A percentile compares a stretch with the other conserved stretches of the same genome.
Conservation (phyloP, 2,329 filamentous ascomycete species). For the Ophiostoma ips region DNA sequence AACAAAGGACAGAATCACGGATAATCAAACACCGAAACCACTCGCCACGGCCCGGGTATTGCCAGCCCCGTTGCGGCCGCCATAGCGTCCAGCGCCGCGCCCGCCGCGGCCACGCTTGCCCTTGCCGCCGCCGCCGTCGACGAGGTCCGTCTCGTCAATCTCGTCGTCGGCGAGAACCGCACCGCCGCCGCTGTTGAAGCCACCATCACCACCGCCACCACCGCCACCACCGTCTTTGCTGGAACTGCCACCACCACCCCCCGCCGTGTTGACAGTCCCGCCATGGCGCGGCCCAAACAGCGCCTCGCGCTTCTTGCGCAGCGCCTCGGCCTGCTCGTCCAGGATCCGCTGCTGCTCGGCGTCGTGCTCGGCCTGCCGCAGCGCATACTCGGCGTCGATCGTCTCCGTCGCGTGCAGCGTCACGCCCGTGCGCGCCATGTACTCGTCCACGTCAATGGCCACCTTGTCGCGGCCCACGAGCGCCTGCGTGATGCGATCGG, state of each 20-base stretch:
- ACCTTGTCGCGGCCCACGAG: conserved; percentile 46
- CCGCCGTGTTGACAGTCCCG: conserved; percentile 23
- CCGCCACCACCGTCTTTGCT: not conserved
- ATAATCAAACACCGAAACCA: conserved; percentile 13
- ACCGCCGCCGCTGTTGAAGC: not conserved
- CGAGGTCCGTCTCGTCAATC: conserved; percentile 15
- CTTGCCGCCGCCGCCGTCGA: too few relatives aligned
- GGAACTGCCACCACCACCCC: conserved; percentile 9
- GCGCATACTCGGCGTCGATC: conserved; percentile 38
- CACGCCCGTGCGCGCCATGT: conserved; percentile 37
- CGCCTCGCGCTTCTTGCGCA: conserved; percentile 33
- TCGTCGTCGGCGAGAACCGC: conserved; percentile 9
- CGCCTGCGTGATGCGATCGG: conserved; percentile 47
- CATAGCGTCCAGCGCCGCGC: conserved; percentile 8
- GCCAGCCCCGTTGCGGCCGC: conserved; percentile 4
- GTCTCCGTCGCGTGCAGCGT: conserved; percentile 41
- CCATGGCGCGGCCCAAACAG: conserved; percentile 24
- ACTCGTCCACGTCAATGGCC: conserved; percentile 46
- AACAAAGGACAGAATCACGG: not conserved
- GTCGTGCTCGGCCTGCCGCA: conserved; percentile 29
- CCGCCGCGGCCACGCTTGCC: conserved; percentile 3
- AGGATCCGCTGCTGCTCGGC: conserved; percentile 30
- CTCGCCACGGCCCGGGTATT: conserved; percentile 6
- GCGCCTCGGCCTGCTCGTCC: conserved; percentile 34
- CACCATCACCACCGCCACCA: not conserved